phyloP scores from a whole-genome alignment of 495 filamentous ascomycete genomes.

The Penicillium herquei region DNA sequence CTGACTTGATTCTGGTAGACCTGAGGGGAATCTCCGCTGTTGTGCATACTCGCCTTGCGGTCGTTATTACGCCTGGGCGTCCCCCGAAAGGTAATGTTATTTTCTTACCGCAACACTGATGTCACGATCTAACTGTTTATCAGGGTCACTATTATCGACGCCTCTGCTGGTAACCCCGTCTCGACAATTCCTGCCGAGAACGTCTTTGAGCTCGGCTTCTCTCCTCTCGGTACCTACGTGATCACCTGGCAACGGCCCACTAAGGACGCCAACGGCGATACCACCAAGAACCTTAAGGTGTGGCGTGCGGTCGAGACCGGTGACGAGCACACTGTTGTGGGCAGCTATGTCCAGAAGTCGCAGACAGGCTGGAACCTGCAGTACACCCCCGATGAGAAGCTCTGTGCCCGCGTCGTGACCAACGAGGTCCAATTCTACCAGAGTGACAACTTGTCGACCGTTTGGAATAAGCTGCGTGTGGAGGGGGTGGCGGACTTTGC shows the following conservation, averaged over 20 bases:
- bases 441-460: conserved; percentile 74
- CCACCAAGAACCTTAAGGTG: conserved; percentile 93
- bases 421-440: conserved; percentile 98
- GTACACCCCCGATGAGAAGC: conserved; percentile 88
- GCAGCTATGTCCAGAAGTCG: conserved; percentile 89
- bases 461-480: conserved; percentile 92
- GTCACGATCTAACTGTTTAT: background rate
- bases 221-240: conserved; percentile 83
- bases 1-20: conserved; percentile 46
- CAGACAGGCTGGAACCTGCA: conserved; percentile 97
- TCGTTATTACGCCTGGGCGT: conserved; percentile 93
- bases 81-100: conserved; percentile 65
- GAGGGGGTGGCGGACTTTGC: conserved; percentile 92
- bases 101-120: background rate
- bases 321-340: conserved; percentile 70
- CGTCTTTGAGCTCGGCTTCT: conserved; percentile 93
- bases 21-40: conserved; percentile 92
- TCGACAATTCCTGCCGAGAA: conserved; percentile 72
- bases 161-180: conserved; percentile 74
- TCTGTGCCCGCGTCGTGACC: conserved; percentile 89
- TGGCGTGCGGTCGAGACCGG: conserved; percentile 70
- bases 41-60: conserved; percentile 92
- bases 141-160: conserved; percentile 79
- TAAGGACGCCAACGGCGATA: conserved; percentile 90
- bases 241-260: conserved; percentile 94